A percentile compares a stretch with the other conserved stretches of the same genome.
Conservation (phyloP, 176 grass and related monocot species). For the Carex pumila region DNA sequence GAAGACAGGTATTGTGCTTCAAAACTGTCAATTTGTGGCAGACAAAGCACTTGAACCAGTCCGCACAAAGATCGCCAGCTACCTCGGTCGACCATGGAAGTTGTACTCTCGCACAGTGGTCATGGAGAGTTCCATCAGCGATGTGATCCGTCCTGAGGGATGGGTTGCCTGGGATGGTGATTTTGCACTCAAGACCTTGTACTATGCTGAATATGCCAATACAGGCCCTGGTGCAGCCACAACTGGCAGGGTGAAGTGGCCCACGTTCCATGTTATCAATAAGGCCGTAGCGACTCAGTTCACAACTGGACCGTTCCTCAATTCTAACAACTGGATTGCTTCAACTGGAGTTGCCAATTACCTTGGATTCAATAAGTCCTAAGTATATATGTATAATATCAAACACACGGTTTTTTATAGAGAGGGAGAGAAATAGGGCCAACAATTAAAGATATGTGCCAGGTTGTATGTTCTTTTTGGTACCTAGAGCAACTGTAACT, state of each 20-base stretch:
- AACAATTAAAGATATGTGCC: background rate
- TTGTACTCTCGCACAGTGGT: constrained; percentile 45
- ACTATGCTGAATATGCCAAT: constrained; percentile 73
- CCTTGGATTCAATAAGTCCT: constrained; percentile 41
- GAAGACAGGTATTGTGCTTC: constrained; percentile 77
- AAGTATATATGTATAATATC: background rate
- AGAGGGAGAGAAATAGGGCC: background rate
- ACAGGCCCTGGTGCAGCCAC: constrained; percentile 53
- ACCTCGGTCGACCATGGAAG: constrained; percentile 73
- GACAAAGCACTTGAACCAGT: constrained; percentile 46
- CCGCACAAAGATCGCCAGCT: constrained; percentile 50
- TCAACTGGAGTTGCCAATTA: constrained; percentile 42
- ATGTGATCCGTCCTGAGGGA: constrained; percentile 55
- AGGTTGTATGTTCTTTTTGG: background rate
- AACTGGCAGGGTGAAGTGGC: constrained; percentile 59
- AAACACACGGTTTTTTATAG: background rate
- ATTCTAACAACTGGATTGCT: constrained; percentile 43
- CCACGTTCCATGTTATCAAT: constrained; percentile 39
- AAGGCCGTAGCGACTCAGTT: constrained; percentile 35
- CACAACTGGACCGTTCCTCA: constrained; percentile 47
- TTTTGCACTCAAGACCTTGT: constrained; percentile 52
- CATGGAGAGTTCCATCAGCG: constrained; percentile 54
- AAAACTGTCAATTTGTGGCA: constrained; percentile 63
- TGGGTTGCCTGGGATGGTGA: constrained; percentile 51
- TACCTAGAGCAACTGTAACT: no score